phyloP scores from a whole-genome alignment of 1,284 basidiomycete species.

The Naganishia liquefaciens region DNA sequence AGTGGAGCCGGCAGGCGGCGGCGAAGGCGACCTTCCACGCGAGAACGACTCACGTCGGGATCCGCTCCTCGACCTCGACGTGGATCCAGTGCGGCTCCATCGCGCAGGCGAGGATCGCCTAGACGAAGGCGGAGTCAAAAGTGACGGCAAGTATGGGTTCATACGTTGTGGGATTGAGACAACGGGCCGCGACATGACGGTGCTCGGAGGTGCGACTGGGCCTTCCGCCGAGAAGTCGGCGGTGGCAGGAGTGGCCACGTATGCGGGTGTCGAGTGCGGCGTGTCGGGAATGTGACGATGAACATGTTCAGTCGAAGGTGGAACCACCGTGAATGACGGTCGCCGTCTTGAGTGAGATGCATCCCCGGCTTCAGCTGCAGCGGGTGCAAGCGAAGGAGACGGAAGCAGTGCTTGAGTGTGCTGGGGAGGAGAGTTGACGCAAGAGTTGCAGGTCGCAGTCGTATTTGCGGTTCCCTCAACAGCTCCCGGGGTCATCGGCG shows the following conservation, averaged over 20 bases:
- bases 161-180: constrained; percentile 18
- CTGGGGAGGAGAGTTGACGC: constrained; percentile 15
- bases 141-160: constrained; percentile 23
- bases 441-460: constrained; percentile 16
- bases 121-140: constrained; percentile 20
- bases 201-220: constrained; percentile 4
- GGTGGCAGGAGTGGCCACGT: constrained; percentile 1
- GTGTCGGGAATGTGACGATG: constrained; percentile 15
- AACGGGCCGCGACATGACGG: constrained; percentile 19
- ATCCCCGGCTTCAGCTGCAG: not conserved
- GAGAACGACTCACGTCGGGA: constrained; percentile 16
- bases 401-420: constrained; percentile 4
- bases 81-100: constrained; percentile 13
- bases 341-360: not conserved
- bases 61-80: constrained; percentile 15
- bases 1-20: constrained; percentile 13
- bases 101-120: constrained; percentile 22
- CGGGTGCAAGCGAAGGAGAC: constrained; percentile 5
- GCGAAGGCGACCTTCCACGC: constrained; percentile 12
- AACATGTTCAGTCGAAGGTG: not conserved
- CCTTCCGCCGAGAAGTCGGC: not conserved
- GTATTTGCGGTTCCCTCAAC: not conserved
- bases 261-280: constrained; percentile 15
- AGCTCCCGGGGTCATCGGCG: not conserved
- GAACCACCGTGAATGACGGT: constrained; percentile 10